These are phyloP conservation scores for Triadica sebifera DNA, from an alignment of 345 rosid species.

Conservation along the genomic window DNA sequence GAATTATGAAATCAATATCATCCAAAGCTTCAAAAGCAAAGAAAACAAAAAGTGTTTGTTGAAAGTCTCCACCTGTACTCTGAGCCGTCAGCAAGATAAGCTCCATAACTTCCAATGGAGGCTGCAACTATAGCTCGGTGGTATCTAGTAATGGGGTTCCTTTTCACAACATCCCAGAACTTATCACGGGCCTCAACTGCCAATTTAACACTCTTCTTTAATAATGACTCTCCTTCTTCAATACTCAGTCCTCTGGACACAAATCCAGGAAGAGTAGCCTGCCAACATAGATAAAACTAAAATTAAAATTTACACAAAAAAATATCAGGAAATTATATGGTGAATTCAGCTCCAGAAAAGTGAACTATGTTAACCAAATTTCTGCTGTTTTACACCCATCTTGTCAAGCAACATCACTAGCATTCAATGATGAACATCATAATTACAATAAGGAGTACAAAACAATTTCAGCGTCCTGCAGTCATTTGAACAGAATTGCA, in stretches of 20 bases:
- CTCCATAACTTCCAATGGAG: conserved; percentile 91
- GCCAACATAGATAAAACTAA: conserved; percentile 2
- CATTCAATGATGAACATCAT: too few relatives aligned
- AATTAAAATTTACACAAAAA: background rate
- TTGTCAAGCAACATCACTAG: too few relatives aligned
- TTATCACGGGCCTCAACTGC: conserved; percentile 80
- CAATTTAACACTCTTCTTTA: conserved; percentile 66
- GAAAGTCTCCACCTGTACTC: conserved; percentile 62
- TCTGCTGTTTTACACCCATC: background rate
- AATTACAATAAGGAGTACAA: background rate
- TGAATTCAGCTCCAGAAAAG: background rate
- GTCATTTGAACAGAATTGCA: background rate
- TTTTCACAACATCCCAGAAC: conserved; percentile 61
- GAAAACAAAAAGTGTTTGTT: background rate
- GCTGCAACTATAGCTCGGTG: conserved; percentile 85
- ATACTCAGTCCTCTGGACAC: conserved; percentile 63
- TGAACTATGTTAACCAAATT: background rate
- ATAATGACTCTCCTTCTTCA: conserved; percentile 64
- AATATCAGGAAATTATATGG: background rate
- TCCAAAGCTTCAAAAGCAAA: background rate
- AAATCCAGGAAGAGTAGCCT: conserved; percentile 93
- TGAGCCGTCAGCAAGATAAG: conserved; percentile 94
- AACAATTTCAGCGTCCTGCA: too few relatives aligned
- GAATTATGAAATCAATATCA: background rate
- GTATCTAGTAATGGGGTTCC: conserved; percentile 43